Evolutionary conservation across 352 stramenopile genomes (phyloP).

Genomic region (Salisapilia sapeloensis): DNA sequence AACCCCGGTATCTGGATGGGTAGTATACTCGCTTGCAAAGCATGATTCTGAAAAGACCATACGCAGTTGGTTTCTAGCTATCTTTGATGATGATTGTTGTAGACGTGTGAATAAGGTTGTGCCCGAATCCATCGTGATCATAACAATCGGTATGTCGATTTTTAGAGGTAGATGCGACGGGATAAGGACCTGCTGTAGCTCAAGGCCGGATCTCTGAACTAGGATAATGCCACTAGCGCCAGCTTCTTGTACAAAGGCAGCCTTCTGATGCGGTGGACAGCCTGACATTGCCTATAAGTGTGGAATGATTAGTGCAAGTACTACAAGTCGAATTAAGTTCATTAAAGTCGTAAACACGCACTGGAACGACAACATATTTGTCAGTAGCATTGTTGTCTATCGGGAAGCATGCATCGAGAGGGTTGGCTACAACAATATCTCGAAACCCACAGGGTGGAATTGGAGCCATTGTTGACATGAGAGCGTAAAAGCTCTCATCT

Average conservation of each 20-base stretch:
- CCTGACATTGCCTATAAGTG: conserved; percentile 17
- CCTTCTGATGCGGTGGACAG: conserved; percentile 53
- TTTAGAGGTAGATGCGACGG: conserved; percentile 16
- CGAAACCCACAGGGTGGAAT: conserved; percentile 35
- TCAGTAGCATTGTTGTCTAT: conserved; percentile 19
- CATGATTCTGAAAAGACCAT: no score
- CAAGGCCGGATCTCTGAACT: conserved; percentile 28
- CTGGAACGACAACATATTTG: conserved; percentile 41
- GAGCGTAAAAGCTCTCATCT: conserved; percentile 27
- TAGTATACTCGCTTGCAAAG: no score
- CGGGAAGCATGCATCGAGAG: conserved; percentile 30
- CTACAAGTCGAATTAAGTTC: neutral
- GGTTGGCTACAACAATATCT: conserved; percentile 26
- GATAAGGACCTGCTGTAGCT: conserved; percentile 33
- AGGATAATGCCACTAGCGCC: conserved; percentile 45
- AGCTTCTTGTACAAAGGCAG: conserved; percentile 27
- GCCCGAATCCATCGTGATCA: conserved; percentile 48
- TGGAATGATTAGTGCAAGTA: neutral
- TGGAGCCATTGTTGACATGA: conserved; percentile 34
- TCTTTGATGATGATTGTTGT: no score
- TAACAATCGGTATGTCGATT: conserved; percentile 35
- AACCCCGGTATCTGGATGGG: no score
- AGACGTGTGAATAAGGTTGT: neutral
- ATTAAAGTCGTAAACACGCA: conserved; percentile 4
- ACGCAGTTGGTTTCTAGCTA: no score